Conservation (phyloP, 148 eudicot genomes). For the Rhododendron molle region DNA sequence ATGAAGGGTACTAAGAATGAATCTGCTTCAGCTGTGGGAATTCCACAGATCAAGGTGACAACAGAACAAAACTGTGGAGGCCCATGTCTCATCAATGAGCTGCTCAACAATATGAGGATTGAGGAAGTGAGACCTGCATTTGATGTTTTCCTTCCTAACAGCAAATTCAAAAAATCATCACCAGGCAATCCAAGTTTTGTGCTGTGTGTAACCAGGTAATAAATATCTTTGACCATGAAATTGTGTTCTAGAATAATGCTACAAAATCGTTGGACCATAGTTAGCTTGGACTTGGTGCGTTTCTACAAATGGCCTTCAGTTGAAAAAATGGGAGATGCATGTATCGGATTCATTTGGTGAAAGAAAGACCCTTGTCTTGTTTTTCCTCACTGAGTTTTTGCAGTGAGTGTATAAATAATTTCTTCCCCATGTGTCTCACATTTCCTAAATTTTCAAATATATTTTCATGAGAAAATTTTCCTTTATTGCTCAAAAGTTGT, state of each 20-base stretch:
- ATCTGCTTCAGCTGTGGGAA: constrained; percentile 17
- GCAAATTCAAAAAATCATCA: constrained; percentile 77
- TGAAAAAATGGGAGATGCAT: background rate
- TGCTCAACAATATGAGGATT: constrained; percentile 46
- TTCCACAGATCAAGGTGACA: constrained; percentile 5
- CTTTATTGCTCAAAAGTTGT: background rate
- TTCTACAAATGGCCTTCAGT: background rate
- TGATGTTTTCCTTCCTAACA: constrained; percentile 85
- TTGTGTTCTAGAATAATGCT: background rate
- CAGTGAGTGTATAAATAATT: background rate
- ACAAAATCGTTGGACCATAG: background rate
- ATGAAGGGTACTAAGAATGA: constrained; percentile 35
- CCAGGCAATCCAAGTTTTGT: constrained; percentile 75
- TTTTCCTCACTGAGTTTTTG: background rate
- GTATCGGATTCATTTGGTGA: background rate
- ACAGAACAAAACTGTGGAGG: constrained; percentile 16
- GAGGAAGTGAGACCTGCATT: constrained; percentile 47
- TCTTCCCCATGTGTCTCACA: background rate
- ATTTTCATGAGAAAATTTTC: background rate
- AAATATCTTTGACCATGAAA: background rate
- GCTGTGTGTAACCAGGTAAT: constrained; percentile 62
- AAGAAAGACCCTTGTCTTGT: background rate
- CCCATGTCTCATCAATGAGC: constrained; percentile 19
- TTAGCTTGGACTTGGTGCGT: background rate
- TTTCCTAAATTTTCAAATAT: background rate